Evolutionary conservation across 352 stramenopile species (phyloP), one percentile per base, ranked within the genome.

Genomic region (Phytophthora lateralis): DNA sequence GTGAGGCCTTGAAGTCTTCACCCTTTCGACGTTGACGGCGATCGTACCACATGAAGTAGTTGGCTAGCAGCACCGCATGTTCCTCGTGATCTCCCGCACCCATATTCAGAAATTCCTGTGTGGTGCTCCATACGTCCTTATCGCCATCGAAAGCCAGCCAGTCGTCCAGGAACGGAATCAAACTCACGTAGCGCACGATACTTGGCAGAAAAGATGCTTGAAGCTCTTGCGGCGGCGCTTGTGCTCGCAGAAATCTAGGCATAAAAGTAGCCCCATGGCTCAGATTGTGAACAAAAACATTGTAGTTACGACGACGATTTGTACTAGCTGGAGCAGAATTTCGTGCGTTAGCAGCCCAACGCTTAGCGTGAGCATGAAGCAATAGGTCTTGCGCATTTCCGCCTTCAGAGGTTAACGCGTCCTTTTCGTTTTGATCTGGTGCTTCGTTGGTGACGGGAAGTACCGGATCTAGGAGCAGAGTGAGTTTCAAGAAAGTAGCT

Each of bases 111-210:
- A 97, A 92, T 55, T 98, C 85, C 42, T 98, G 89, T 7, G 85
- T 92, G 17, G 91, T 94, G 37, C 81, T 89, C 88, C 90, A 97
- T 21, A 97, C 80, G 59, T 97, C 88, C 17, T 86, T 77, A 37
- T 85, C 77, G 21, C 57, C 54, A 55, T 89, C 80, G 43, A 97
- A 92, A 34, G 89, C 72, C 29, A 97, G 73, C 86, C 90, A 98
- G 57, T 98, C 89, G 45, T 97, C 73, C 1, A 98, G 67, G 42
- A 97, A 97, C 14, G 95, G 92, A 18, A 98, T 84, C 37, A 98
- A 71, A 11, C 79, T 90, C 21, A 98, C 93, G 60, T 94, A 98
- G n/a, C 90, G 89, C 27, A 92, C 77, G 12, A 93, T 53, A 15
- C 64, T 57, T 48, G 46, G 37, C 17, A 89, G 55, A 1, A 58